A percentile compares a stretch with the other conserved stretches of the same genome.
These are phyloP conservation scores for Notholithocarpus densiflorus DNA, from an alignment of 306 rosid genomes.

Conservation along the genomic window DNA sequence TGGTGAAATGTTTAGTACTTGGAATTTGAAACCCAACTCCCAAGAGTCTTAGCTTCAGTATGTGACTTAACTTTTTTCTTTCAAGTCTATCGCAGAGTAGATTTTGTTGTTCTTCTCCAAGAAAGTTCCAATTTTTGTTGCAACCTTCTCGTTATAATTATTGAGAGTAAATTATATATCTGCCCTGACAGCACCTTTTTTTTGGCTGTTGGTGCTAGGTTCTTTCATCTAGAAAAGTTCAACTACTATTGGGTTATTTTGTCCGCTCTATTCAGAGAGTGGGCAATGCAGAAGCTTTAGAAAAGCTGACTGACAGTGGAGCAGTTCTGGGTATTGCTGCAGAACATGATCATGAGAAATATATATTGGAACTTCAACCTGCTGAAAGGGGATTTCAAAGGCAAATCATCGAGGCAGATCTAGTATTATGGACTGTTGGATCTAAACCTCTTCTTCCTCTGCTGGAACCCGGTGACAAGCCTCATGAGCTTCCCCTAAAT, in stretches of 20 bases:
- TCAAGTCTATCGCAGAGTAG: neutral
- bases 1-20: neutral
- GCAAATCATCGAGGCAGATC: conserved; percentile 68
- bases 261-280: conserved; percentile 62
- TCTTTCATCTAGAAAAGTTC: conserved; percentile 75
- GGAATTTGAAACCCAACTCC: neutral
- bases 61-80: neutral
- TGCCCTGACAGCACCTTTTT: neutral
- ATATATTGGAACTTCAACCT: conserved; percentile 78
- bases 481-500: conserved; percentile 73
- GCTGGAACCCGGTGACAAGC: conserved; percentile 50
- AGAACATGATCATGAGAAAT: conserved; percentile 45
- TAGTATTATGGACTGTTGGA: conserved; percentile 94
- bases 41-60: neutral
- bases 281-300: conserved; percentile 41
- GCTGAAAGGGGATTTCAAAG: conserved; percentile 65
- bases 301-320: conserved; percentile 18
- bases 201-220: conserved; percentile 46
- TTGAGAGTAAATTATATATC: neutral
- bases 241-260: conserved; percentile 80
- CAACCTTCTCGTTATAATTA: neutral
- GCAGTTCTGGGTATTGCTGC: conserved; percentile 24
- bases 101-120: neutral
- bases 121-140: neutral
- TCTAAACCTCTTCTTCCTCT: conserved; percentile 76